Evolutionary conservation across 371 early-diverging fungal genomes (phyloP).

Genomic region (Mortierella sp.): DNA sequence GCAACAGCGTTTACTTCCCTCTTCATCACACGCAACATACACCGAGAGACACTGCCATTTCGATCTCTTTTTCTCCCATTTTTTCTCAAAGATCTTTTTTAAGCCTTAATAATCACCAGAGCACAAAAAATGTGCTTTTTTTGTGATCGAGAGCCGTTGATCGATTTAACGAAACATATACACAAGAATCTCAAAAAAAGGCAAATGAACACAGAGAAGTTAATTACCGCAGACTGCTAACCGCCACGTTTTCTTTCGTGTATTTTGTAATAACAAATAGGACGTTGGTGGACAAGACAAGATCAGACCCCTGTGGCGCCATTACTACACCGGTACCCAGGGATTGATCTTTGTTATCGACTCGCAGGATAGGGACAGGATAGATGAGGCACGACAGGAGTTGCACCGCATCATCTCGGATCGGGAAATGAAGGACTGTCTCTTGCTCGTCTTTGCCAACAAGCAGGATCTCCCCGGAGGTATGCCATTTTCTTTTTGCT

Average conservation of each 20-base stretch:
- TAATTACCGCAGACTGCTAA: neutral
- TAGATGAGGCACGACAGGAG: constrained; percentile 88
- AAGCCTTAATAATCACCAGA: neutral
- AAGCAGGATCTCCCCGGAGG: constrained; percentile 89
- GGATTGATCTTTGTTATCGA: constrained; percentile 92
- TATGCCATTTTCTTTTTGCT: constrained; percentile 27
- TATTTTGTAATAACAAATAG: constrained; percentile 49
- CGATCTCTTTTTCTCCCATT: neutral
- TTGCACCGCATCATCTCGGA: constrained; percentile 86
- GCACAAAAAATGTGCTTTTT: neutral
- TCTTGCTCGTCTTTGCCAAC: constrained; percentile 89
- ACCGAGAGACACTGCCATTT: neutral
- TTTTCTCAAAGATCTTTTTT: neutral
- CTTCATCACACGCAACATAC: neutral
- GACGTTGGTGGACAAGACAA: constrained; percentile 95
- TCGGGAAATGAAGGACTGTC: constrained; percentile 87
- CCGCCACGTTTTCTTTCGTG: neutral
- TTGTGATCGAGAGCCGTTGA: constrained; percentile 11
- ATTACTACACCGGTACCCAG: constrained; percentile 91
- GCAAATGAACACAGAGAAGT: neutral
- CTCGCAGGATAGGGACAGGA: constrained; percentile 86
- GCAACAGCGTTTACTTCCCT: neutral
- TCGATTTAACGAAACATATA: neutral
- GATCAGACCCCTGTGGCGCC: constrained; percentile 91
- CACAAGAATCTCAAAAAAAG: neutral